Percentiles rank a stretch among this genome's conserved stretches.
phyloP scores from a whole-genome alignment of 2,329 filamentous ascomycete genomes.

The Trichoderma breve region DNA sequence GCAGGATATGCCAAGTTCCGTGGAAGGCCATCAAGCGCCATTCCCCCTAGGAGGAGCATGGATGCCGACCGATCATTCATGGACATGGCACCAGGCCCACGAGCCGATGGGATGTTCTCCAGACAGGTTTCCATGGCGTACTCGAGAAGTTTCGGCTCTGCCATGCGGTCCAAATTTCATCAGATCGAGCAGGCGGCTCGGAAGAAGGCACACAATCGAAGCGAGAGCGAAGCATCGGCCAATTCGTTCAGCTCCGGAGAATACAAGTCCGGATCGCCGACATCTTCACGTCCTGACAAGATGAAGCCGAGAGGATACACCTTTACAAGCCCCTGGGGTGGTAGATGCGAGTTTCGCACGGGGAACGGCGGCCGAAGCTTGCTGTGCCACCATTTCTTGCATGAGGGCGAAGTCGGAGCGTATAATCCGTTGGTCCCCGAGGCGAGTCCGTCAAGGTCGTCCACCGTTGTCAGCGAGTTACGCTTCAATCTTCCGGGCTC shows the following conservation, averaged over 20 bases:
- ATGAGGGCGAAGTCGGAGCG: conserved; percentile 36
- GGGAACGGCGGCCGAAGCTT: conserved; percentile 72
- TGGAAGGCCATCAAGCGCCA: conserved; percentile 28
- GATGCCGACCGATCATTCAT: conserved; percentile 29
- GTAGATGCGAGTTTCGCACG: conserved; percentile 80
- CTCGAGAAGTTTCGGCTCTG: conserved; percentile 48
- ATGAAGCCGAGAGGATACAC: conserved; percentile 65
- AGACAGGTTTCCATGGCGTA: conserved; percentile 58
- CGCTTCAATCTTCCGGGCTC: conserved; percentile 79
- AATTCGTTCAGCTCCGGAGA: conserved; percentile 34
- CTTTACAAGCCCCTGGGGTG: conserved; percentile 84
- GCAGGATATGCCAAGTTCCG: conserved; percentile 59
- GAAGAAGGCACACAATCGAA: conserved; percentile 29
- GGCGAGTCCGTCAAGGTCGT: conserved; percentile 31
- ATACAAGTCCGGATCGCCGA: conserved; percentile 21
- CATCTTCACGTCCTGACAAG: neutral
- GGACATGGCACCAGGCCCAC: conserved; percentile 13
- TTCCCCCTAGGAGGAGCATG: conserved; percentile 41
- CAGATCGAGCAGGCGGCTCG: conserved; percentile 32
- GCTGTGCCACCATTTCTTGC: conserved; percentile 70
- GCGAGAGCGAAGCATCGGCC: conserved; percentile 33
- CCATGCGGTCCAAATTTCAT: conserved; percentile 47
- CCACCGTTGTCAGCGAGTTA: conserved; percentile 70
- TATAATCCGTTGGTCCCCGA: conserved; percentile 46
- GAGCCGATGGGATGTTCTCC: conserved; percentile 15